These are phyloP conservation scores for Rhamnella rubrinervis DNA, from an alignment of 331 rosid species.

Conservation along the genomic window DNA sequence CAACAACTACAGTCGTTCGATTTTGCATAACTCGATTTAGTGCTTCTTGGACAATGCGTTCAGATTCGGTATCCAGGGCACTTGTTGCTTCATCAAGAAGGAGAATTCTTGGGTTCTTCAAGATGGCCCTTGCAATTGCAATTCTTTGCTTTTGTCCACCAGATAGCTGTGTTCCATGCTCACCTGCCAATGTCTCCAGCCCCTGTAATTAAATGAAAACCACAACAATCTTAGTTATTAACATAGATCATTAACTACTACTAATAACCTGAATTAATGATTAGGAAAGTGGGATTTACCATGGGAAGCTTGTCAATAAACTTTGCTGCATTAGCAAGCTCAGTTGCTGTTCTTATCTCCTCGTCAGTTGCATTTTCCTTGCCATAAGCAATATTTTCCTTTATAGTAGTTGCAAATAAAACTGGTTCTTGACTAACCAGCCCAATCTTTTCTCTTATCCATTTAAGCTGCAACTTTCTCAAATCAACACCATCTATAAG, in stretches of 20 bases:
- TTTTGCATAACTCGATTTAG: constrained; percentile 49
- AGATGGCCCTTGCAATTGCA: constrained; percentile 77
- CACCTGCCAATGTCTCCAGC: constrained; percentile 60
- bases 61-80: constrained; percentile 68
- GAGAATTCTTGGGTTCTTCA: constrained; percentile 65
- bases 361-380: constrained; percentile 68
- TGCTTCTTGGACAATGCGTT: constrained; percentile 72
- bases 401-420: constrained; percentile 60
- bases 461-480: constrained; percentile 55
- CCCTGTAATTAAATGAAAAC: constrained; percentile 36
- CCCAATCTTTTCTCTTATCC: constrained; percentile 84
- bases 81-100: constrained; percentile 80
- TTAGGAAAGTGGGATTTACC: constrained; percentile 22
- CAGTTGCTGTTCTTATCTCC: constrained; percentile 49
- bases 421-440: constrained; percentile 88
- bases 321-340: constrained; percentile 66
- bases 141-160: constrained; percentile 84
- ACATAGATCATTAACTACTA: not conserved
- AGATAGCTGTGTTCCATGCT: constrained; percentile 66
- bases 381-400: constrained; percentile 73
- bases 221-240: not conserved
- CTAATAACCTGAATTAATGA: not conserved
- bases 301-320: constrained; percentile 55
- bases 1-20: constrained; percentile 63
- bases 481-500: constrained; percentile 75